These are phyloP conservation scores for Hibiscus mutabilis DNA, from an alignment of 345 rosid species.

Conservation along the genomic window DNA sequence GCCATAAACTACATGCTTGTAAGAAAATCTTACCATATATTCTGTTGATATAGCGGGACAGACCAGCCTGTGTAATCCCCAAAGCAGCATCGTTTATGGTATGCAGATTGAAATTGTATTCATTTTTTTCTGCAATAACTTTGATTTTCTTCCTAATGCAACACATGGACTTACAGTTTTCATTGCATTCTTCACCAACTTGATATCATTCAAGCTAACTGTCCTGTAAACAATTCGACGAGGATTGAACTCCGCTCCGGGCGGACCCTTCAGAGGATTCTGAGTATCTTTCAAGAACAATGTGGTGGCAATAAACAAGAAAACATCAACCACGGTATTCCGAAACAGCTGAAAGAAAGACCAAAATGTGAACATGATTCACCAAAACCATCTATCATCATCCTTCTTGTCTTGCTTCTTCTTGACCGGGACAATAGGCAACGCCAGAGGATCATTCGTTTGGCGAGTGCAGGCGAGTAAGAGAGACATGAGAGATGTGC, in stretches of 20 bases:
- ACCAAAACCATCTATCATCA: not conserved
- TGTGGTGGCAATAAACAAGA: slow-evolving; percentile 22
- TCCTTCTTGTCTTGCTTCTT: slow-evolving; percentile 10
- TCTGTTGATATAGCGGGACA: slow-evolving; percentile 31
- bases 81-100: slow-evolving; percentile 38
- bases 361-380: not conserved
- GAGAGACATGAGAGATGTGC: slow-evolving; percentile 37
- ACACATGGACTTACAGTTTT: slow-evolving; percentile 19
- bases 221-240: slow-evolving; percentile 24
- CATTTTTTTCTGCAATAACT: not conserved
- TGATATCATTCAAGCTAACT: slow-evolving; percentile 30
- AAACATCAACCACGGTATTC: slow-evolving; percentile 21
- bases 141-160: not conserved
- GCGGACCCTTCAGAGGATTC: slow-evolving; percentile 26
- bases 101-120: slow-evolving; percentile 16
- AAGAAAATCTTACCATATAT: slow-evolving; percentile 22
- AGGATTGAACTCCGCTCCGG: slow-evolving; percentile 24
- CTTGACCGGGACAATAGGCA: slow-evolving; percentile 24
- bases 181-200: slow-evolving; percentile 30
- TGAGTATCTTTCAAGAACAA: slow-evolving; percentile 23
- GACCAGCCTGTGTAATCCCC: slow-evolving; percentile 37
- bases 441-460: slow-evolving; percentile 21
- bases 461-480: slow-evolving; percentile 32
- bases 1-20: not conserved
- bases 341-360: slow-evolving; percentile 11